Evolutionary conservation across 2,329 filamentous ascomycete species (phyloP).

Genomic region (Helminthosporium solani): DNA sequence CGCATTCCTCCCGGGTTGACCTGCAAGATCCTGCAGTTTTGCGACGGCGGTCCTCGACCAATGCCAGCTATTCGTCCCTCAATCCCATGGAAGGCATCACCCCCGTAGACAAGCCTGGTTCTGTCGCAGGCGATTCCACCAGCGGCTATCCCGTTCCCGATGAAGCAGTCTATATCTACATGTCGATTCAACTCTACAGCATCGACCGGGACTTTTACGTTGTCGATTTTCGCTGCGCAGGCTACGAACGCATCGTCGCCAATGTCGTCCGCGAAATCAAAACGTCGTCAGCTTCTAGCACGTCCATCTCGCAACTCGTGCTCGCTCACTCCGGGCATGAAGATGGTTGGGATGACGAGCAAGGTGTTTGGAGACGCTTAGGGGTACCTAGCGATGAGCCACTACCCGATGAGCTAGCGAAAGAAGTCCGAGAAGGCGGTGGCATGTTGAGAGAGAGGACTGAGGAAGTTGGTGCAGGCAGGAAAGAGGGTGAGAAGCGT

Average conservation of each 20-base stretch:
- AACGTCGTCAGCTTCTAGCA: constrained; percentile 17
- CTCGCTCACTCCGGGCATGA: constrained; percentile 20
- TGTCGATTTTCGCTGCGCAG: constrained; percentile 97
- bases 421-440: constrained; percentile 32
- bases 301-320: constrained; percentile 19
- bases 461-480: constrained; percentile 49
- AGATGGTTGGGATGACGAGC: constrained; percentile 38
- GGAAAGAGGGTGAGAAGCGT: constrained; percentile 78
- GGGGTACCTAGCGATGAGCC: constrained; percentile 26
- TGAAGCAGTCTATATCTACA: constrained; percentile 83
- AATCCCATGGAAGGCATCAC: constrained; percentile 31
- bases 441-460: constrained; percentile 41
- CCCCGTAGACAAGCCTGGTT: constrained; percentile 13
- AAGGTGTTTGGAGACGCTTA: constrained; percentile 36
- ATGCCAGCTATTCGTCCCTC: constrained; percentile 31
- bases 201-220: constrained; percentile 92
- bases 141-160: constrained; percentile 45
- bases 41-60: constrained; percentile 35
- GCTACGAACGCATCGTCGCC: constrained; percentile 81
- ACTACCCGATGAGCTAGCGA: constrained; percentile 30
- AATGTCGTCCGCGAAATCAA: constrained; percentile 46
- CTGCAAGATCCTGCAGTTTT: constrained; percentile 38
- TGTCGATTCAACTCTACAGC: constrained; percentile 70
- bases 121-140: constrained; percentile 17
- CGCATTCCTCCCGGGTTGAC: constrained; percentile 51